A percentile compares a stretch with the other conserved stretches of the same genome.
Conservation (phyloP, 106 monocot species). For the Allium fistulosum region DNA sequence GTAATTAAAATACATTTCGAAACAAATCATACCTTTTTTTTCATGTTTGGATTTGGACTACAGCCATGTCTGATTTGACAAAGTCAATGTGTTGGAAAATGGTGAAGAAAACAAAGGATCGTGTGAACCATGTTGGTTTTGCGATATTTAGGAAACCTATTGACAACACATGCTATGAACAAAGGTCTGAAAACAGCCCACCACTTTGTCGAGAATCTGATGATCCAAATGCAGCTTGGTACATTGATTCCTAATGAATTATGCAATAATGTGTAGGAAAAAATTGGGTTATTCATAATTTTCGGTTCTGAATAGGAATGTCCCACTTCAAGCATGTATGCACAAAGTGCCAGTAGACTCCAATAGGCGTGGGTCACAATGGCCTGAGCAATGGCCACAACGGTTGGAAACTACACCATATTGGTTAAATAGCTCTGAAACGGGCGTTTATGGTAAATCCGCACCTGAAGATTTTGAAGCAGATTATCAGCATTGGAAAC, state of each 20-base stretch:
- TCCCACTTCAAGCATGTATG: constrained; percentile 55
- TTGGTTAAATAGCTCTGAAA: constrained; percentile 38
- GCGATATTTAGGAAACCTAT: constrained; percentile 77
- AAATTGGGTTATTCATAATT: background rate
- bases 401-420: constrained; percentile 30
- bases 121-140: constrained; percentile 47
- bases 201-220: constrained; percentile 69
- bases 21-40: too few relatives aligned
- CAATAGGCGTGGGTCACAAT: constrained; percentile 25
- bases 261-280: background rate
- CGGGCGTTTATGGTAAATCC: constrained; percentile 62
- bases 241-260: constrained; percentile 1
- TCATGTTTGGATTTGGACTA: background rate
- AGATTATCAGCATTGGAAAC: constrained; percentile 57
- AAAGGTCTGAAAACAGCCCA: constrained; percentile 40
- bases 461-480: constrained; percentile 46
- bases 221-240: constrained; percentile 87
- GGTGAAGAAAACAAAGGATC: constrained; percentile 62
- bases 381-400: constrained; percentile 50
- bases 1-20: too few relatives aligned
- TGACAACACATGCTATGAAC: constrained; percentile 71
- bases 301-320: constrained; percentile 23
- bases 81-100: constrained; percentile 88
- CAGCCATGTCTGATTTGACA: constrained; percentile 71
- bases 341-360: constrained; percentile 42